These are phyloP conservation scores for Pseudogymnoascus sp. DNA, from an alignment of 2,329 filamentous ascomycete genomes.

Conservation along the genomic window DNA sequence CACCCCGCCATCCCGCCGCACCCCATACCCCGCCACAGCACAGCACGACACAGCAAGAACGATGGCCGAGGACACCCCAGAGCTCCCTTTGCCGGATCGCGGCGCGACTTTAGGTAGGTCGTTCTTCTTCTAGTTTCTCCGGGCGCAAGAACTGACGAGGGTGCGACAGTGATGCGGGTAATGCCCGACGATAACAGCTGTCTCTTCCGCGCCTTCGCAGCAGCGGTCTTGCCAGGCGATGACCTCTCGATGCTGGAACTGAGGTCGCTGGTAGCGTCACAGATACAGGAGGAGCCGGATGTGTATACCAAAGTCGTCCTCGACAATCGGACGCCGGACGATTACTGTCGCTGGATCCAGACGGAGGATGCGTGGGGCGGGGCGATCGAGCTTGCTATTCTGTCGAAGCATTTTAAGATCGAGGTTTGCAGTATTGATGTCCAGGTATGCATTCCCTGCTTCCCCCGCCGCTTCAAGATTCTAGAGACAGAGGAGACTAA, in stretches of 20 bases:
- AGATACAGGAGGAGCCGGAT: constrained; percentile 65
- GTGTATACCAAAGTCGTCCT: constrained; percentile 71
- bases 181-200: constrained; percentile 98
- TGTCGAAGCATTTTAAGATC: constrained; percentile 76
- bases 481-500: constrained; percentile 19
- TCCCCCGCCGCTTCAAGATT: background rate
- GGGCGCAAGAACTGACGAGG: constrained; percentile 30
- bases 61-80: constrained; percentile 28
- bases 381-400: constrained; percentile 78
- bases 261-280: constrained; percentile 67
- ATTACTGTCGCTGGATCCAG: constrained; percentile 77
- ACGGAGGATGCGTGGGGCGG: constrained; percentile 82
- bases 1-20: background rate
- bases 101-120: constrained; percentile 43
- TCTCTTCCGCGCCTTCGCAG: constrained; percentile 83
- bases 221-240: constrained; percentile 56
- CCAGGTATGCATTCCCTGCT: constrained; percentile 32
- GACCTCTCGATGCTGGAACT: constrained; percentile 64
- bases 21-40: background rate
- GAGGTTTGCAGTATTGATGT: constrained; percentile 85
- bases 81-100: constrained; percentile 39
- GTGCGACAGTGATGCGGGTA: constrained; percentile 61
- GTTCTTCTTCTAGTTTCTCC: constrained; percentile 21
- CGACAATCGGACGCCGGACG: constrained; percentile 55
- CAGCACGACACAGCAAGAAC: background rate